A percentile compares a stretch with the other conserved stretches of the same genome.
phyloP scores from a whole-genome alignment of 495 filamentous ascomycete genomes.

The Xylaria bambusicola region DNA sequence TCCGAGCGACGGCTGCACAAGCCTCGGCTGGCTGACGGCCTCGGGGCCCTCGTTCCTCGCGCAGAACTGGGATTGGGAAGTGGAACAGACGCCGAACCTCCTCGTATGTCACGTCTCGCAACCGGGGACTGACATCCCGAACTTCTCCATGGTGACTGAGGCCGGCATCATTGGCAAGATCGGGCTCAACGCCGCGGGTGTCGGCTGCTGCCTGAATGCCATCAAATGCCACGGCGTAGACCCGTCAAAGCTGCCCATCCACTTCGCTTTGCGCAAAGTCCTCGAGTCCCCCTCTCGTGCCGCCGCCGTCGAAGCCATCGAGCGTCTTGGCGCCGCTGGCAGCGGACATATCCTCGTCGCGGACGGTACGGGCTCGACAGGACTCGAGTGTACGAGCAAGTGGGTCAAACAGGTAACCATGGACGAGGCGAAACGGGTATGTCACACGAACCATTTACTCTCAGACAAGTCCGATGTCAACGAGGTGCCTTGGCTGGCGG shows the following conservation, averaged over 20 bases:
- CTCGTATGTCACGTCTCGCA: conserved; percentile 48
- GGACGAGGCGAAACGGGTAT: conserved; percentile 50
- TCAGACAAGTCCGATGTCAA: conserved; percentile 36
- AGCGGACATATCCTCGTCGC: conserved; percentile 64
- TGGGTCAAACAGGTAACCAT: conserved; percentile 54
- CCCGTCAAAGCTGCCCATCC: conserved; percentile 57
- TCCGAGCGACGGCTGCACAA: conserved; percentile 62
- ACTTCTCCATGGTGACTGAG: conserved; percentile 51
- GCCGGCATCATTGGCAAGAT: conserved; percentile 76
- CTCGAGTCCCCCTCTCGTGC: conserved; percentile 57
- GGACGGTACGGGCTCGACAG: conserved; percentile 54
- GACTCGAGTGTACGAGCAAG: conserved; percentile 60
- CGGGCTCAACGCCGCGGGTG: conserved; percentile 62
- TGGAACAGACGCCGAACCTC: conserved; percentile 57
- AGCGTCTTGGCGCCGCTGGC: conserved; percentile 58
- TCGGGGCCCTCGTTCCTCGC: conserved; percentile 45
- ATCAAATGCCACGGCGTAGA: conserved; percentile 62
- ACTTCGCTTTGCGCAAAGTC: conserved; percentile 61
- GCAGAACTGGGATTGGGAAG: conserved; percentile 73
- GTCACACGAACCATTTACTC: conserved; percentile 67
- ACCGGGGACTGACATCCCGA: conserved; percentile 24
- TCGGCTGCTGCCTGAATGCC: conserved; percentile 69
- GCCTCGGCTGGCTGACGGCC: conserved; percentile 50
- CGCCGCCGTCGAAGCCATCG: conserved; percentile 52
- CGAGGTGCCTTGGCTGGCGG: conserved; percentile 54